Conservation (phyloP, 2,329 filamentous ascomycete genomes). For the Trichoderma sp. region DNA sequence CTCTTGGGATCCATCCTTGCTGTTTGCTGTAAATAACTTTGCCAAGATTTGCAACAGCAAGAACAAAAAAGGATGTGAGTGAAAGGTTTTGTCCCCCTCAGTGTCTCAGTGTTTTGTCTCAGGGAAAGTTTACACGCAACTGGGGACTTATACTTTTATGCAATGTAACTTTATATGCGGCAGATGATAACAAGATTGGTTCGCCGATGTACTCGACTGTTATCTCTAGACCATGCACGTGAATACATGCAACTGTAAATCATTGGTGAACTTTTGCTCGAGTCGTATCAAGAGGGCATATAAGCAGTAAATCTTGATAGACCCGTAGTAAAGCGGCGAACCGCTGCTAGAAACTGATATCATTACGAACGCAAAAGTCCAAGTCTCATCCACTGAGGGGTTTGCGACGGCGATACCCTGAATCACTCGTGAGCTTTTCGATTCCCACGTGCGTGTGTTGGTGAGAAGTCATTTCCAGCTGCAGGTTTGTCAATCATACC, state of each 20-base stretch:
- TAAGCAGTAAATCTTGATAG: not conserved
- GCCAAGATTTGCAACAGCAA: not conserved
- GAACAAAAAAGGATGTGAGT: not conserved
- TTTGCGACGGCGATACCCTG: not conserved
- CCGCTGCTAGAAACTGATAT: not conserved
- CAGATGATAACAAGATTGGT: not conserved
- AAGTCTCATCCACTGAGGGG: not conserved
- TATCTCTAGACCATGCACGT: not conserved
- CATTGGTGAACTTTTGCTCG: not conserved
- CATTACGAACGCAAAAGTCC: not conserved
- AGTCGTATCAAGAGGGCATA: not conserved
- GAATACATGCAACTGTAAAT: not conserved
- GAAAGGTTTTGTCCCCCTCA: not conserved
- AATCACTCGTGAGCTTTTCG: not conserved
- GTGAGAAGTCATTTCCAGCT: not conserved
- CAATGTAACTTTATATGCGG: not conserved
- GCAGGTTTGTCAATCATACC: not conserved
- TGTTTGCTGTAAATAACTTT: not conserved
- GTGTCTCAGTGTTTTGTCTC: not conserved
- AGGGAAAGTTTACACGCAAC: not conserved
- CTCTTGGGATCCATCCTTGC: not conserved
- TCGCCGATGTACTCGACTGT: not conserved
- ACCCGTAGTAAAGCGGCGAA: not conserved
- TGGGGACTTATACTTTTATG: not conserved
- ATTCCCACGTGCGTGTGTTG: not conserved